A percentile compares a stretch with the other conserved stretches of the same genome.
phyloP scores from a whole-genome alignment of 257 asterid species.

The Rehmannia glutinosa region DNA sequence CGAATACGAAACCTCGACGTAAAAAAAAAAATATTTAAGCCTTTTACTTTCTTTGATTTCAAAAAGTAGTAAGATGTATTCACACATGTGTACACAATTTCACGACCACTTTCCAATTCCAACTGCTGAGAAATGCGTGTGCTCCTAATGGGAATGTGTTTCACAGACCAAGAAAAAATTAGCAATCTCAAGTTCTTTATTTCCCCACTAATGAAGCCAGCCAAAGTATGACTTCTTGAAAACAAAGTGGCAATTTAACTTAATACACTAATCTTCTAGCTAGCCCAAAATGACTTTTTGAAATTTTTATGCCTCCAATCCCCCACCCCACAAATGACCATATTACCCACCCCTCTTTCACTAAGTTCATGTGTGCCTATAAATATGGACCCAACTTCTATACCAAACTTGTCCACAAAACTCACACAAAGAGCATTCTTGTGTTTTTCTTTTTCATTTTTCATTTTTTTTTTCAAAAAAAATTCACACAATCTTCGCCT shows the following conservation, averaged over 20 bases:
- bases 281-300: constrained; percentile 15
- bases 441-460: not conserved
- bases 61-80: not conserved
- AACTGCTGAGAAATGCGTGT: not conserved
- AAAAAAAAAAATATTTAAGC: too few relatives aligned
- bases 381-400: not conserved
- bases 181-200: not conserved
- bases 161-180: not conserved
- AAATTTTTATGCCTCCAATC: too few relatives aligned
- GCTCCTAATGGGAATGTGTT: constrained; percentile 6
- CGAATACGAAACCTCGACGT: too few relatives aligned
- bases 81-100: constrained; percentile 1
- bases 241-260: not conserved
- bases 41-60: not conserved
- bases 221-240: not conserved
- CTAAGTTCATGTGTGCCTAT: constrained; percentile 17
- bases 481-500: not conserved
- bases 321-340: not conserved
- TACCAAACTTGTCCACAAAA: not conserved
- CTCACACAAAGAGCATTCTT: constrained; percentile 9
- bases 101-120: not conserved
- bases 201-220: not conserved
- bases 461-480: too few relatives aligned
- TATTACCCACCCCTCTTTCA: not conserved
- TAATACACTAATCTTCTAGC: not conserved